Evolutionary conservation across 495 filamentous ascomycete genomes (phyloP).

Genomic region (Darksidea phi): DNA sequence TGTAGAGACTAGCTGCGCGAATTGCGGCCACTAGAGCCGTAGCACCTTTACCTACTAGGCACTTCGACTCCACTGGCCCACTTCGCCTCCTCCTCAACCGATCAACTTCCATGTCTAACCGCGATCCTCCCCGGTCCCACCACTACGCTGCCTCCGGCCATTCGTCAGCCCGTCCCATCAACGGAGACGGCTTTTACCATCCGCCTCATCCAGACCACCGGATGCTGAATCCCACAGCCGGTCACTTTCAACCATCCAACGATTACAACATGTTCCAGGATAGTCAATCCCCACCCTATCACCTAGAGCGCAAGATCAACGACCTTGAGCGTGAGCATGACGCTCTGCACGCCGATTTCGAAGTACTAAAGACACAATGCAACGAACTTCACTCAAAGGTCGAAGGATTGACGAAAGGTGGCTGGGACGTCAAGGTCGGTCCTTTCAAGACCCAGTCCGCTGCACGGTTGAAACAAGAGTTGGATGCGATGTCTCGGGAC

Average conservation of each 20-base stretch:
- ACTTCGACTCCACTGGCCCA: no score
- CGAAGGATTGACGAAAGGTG: slow-evolving; percentile 9
- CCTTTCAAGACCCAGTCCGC: background rate
- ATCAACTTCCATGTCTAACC: background rate
- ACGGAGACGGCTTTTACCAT: background rate
- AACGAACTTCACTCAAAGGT: background rate
- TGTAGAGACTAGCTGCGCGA: no score
- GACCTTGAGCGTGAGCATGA: background rate
- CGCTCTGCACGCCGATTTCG: background rate
- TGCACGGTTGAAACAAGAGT: background rate
- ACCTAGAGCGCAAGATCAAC: slow-evolving; percentile 1
- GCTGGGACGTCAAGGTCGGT: slow-evolving; percentile 13
- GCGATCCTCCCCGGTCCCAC: no score
- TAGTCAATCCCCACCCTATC: background rate
- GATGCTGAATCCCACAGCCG: background rate
- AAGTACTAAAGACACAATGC: background rate
- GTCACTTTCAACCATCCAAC: background rate
- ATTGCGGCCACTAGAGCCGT: no score
- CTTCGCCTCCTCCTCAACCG: no score
- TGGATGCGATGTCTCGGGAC: background rate
- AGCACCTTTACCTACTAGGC: no score
- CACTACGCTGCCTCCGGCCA: no score
- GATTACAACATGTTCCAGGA: background rate
- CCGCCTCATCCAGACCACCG: background rate
- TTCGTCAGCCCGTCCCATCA: background rate